Conservation (phyloP, 306 rosid species). For the Canavalia ensiformis region DNA sequence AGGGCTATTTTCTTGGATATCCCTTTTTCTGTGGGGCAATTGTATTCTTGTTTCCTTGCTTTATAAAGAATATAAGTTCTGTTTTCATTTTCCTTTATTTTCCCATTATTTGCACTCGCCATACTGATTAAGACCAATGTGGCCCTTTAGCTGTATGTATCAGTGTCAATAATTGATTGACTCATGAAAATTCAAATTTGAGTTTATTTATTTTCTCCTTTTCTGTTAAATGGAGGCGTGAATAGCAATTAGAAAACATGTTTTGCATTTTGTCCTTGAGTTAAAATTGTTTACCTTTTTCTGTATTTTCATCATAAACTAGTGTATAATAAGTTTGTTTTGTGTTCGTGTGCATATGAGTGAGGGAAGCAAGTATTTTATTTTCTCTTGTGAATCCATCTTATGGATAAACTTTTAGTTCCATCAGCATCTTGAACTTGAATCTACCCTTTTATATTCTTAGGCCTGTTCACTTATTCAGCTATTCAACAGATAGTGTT, state of each 20-base stretch:
- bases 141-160: slow-evolving; percentile 40
- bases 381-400: not conserved
- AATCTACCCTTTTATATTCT: slow-evolving; percentile 3
- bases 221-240: slow-evolving; percentile 36
- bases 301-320: not conserved
- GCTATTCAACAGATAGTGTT: not conserved
- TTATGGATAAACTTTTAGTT: not conserved
- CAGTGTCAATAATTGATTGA: slow-evolving; percentile 50
- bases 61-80: slow-evolving; percentile 43
- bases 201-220: slow-evolving; percentile 33
- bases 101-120: slow-evolving; percentile 41
- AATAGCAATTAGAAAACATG: not conserved
- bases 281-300: not conserved
- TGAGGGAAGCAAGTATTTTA: slow-evolving; percentile 10
- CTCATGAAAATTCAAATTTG: slow-evolving; percentile 41
- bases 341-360: slow-evolving; percentile 12
- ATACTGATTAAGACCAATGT: slow-evolving; percentile 42
- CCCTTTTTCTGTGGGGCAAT: slow-evolving; percentile 50
- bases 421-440: slow-evolving; percentile 9
- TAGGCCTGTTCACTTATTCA: not conserved
- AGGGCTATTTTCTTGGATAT: slow-evolving; percentile 43
- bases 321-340: not conserved
- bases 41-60: slow-evolving; percentile 52
- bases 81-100: slow-evolving; percentile 43
- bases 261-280: slow-evolving; percentile 16